A percentile compares a stretch with the other conserved stretches of the same genome.
These are phyloP conservation scores for Vanrija sp. DNA, from an alignment of 1,284 basidiomycete genomes.

Conservation along the genomic window DNA sequence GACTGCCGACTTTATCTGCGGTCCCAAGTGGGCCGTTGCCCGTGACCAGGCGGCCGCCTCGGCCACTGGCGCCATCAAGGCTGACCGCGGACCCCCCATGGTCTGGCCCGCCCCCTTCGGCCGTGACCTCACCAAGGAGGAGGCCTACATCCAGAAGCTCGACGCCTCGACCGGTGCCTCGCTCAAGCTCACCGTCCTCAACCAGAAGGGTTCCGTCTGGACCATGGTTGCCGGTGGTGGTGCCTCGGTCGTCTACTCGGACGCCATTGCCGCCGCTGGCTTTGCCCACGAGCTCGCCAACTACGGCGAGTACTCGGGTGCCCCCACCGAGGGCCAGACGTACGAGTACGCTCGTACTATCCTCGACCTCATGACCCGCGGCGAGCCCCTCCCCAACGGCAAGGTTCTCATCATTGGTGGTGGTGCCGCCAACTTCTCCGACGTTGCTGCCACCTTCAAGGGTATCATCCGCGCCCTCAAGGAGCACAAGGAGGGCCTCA, in stretches of 20 bases:
- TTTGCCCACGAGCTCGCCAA: slow-evolving; percentile 97
- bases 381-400: slow-evolving; percentile 73
- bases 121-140: slow-evolving; percentile 96
- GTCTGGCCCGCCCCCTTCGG: slow-evolving; percentile 96
- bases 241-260: slow-evolving; percentile 57
- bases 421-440: slow-evolving; percentile 98
- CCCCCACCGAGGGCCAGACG: slow-evolving; percentile 95
- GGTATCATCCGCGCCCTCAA: slow-evolving; percentile 97
- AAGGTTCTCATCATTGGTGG: slow-evolving; percentile 99
- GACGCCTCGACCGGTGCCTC: slow-evolving; percentile 96
- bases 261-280: slow-evolving; percentile 94
- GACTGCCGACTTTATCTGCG: slow-evolving; percentile 96
- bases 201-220: slow-evolving; percentile 93
- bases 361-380: slow-evolving; percentile 93
- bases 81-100: slow-evolving; percentile 97
- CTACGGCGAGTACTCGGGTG: slow-evolving; percentile 99
- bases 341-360: slow-evolving; percentile 99
- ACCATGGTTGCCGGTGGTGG: slow-evolving; percentile 94
- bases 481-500: slow-evolving; percentile 82
- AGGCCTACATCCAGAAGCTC: slow-evolving; percentile 96
- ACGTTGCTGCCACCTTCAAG: slow-evolving; percentile 99
- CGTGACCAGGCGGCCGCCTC: slow-evolving; percentile 68
- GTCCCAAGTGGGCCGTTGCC: slow-evolving; percentile 97
- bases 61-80: slow-evolving; percentile 58
- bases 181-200: slow-evolving; percentile 95